Percentiles rank a stretch among this genome's conserved stretches.
These are phyloP conservation scores for Peterozyma toletana DNA, from an alignment of 805 yeast species.

Conservation along the genomic window DNA sequence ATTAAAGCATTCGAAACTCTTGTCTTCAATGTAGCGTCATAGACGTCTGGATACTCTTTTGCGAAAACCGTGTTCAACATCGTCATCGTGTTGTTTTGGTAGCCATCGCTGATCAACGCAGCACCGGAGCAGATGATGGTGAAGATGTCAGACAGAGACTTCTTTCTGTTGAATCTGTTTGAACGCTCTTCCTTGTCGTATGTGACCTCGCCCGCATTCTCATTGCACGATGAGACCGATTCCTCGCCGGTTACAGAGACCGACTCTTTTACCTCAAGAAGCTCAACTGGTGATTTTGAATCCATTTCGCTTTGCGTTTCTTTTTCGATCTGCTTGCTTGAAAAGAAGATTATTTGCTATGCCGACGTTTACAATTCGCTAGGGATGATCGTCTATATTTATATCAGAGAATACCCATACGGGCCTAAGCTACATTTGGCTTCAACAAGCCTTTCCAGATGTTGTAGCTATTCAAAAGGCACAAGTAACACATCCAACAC, in stretches of 20 bases:
- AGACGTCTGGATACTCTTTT: conserved; percentile 32
- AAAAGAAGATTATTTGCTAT: no score
- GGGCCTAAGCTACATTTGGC: no score
- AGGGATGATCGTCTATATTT: no score
- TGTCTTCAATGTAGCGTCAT: conserved; percentile 43
- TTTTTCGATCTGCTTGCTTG: no score
- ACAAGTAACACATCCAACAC: no score
- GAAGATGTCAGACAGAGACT: conserved; percentile 26
- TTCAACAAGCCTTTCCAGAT: no score
- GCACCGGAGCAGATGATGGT: conserved; percentile 63
- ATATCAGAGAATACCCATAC: no score
- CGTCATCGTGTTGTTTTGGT: conserved; percentile 69
- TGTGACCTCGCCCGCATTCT: neutral
- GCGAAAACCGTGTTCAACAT: conserved; percentile 57
- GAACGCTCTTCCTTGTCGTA: conserved; percentile 14
- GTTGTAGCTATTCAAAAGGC: no score
- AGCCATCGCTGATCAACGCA: conserved; percentile 73
- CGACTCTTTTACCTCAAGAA: no score
- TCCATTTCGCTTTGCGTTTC: no score
- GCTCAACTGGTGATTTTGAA: no score
- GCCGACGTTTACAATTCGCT: no score
- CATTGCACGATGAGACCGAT: neutral
- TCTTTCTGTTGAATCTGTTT: conserved; percentile 15
- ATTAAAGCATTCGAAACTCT: conserved; percentile 63
- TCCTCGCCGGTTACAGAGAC: neutral